Percentiles rank a stretch among this genome's conserved stretches.
phyloP scores from a whole-genome alignment of 352 stramenopile species.

The Peronospora tabacina region DNA sequence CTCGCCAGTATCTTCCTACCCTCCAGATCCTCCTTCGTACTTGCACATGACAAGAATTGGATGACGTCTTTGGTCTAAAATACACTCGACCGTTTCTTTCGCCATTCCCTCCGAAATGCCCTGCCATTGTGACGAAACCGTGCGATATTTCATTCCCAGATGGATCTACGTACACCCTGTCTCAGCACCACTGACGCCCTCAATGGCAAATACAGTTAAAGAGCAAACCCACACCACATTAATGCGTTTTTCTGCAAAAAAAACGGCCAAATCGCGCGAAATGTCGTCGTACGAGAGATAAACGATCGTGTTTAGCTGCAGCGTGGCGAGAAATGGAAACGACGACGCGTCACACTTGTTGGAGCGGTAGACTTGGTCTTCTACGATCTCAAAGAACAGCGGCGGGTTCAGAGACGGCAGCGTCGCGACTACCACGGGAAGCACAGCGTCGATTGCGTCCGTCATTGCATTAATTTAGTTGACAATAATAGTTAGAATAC shows the following conservation, averaged over 20 bases:
- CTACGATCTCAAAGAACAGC: conserved; percentile 85
- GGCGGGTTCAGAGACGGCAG: conserved; percentile 76
- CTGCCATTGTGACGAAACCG: conserved; percentile 54
- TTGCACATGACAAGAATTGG: conserved; percentile 87
- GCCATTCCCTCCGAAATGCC: conserved; percentile 75
- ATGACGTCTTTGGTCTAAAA: conserved; percentile 69
- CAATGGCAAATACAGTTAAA: not conserved
- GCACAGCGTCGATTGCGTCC: conserved; percentile 13
- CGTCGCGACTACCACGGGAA: conserved; percentile 37
- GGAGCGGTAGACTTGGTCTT: conserved; percentile 74
- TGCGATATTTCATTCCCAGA: conserved; percentile 74
- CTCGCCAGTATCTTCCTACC: not conserved
- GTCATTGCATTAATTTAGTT: conserved; percentile 8
- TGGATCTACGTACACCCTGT: conserved; percentile 43
- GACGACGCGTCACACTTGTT: conserved; percentile 85
- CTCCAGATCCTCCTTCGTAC: conserved; percentile 24
- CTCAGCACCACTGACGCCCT: not conserved
- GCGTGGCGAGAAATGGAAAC: conserved; percentile 71
- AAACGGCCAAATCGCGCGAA: conserved; percentile 63
- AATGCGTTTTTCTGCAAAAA: conserved; percentile 78
- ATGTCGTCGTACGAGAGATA: conserved; percentile 84
- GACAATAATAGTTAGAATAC: no score
- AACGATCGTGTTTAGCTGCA: conserved; percentile 79
- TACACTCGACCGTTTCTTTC: conserved; percentile 81
- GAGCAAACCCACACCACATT: conserved; percentile 40